Conservation (phyloP, 495 filamentous ascomycete genomes). For the Podospora didyma region DNA sequence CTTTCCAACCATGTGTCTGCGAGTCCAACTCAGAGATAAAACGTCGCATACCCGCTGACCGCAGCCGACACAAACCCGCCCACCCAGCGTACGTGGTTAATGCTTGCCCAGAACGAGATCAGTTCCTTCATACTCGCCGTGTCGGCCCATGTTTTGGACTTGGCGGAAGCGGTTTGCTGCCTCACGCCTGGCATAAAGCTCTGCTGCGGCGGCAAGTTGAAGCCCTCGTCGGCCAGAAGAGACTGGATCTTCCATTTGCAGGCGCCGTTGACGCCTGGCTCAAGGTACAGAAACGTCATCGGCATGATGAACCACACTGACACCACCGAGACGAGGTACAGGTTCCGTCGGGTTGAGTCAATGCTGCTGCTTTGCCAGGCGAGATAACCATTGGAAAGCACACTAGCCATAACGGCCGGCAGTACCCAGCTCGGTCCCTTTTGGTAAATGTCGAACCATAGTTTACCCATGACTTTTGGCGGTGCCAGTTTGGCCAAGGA, state of each 20-base stretch:
- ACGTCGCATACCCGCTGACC: slow-evolving; percentile 8
- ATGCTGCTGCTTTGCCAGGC: not conserved
- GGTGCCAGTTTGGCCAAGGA: slow-evolving; percentile 1
- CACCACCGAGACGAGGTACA: not conserved
- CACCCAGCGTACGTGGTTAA: slow-evolving; percentile 14
- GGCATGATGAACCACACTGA: slow-evolving; percentile 7
- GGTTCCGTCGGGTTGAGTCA: not conserved
- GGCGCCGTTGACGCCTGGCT: slow-evolving; percentile 23
- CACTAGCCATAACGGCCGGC: slow-evolving; percentile 5
- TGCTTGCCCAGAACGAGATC: slow-evolving; percentile 9
- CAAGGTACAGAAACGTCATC: slow-evolving; percentile 14
- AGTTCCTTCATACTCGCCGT: slow-evolving; percentile 4
- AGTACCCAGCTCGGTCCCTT: slow-evolving; percentile 15
- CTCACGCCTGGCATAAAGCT: slow-evolving; percentile 1
- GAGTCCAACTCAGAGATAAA: not conserved
- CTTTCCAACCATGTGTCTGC: too few relatives aligned
- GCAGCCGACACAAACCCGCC: slow-evolving; percentile 4
- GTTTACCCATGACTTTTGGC: slow-evolving; percentile 12
- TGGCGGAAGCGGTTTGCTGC: slow-evolving; percentile 7
- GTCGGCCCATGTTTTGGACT: slow-evolving; percentile 11
- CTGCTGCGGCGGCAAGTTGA: not conserved
- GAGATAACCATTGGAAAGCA: slow-evolving; percentile 14
- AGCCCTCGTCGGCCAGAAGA: slow-evolving; percentile 8
- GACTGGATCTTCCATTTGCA: slow-evolving; percentile 20
- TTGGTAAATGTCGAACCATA: slow-evolving; percentile 20